These are phyloP conservation scores for Alopecurus myosuroides DNA, from an alignment of 176 grass and related monocot genomes.

Conservation along the genomic window DNA sequence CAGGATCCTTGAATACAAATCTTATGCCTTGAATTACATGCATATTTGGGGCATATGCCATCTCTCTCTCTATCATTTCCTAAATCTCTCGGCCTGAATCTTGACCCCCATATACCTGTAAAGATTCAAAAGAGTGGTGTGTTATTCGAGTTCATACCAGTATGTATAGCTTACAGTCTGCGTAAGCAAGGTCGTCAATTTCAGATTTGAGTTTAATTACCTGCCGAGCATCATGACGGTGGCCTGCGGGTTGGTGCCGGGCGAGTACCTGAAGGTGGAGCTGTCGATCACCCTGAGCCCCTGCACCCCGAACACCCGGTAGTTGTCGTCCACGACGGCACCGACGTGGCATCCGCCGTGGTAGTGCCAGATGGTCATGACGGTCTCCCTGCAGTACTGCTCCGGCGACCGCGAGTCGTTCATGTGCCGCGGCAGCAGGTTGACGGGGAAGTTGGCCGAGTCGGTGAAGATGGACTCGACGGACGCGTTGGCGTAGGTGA, in stretches of 20 bases:
- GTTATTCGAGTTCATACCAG: background rate
- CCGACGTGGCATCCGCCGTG: conserved; percentile 76
- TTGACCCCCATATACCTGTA: conserved; percentile 71
- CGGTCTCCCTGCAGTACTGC: conserved; percentile 77
- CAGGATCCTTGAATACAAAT: conserved; percentile 2
- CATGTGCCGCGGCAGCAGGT: conserved; percentile 56
- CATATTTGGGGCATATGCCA: background rate
- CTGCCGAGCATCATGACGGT: conserved; percentile 96
- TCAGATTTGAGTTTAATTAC: conserved; percentile 24
- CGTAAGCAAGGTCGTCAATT: background rate
- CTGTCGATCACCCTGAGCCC: conserved; percentile 71
- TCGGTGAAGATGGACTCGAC: conserved; percentile 49
- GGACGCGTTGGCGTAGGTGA: conserved; percentile 51
- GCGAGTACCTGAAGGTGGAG: conserved; percentile 67
- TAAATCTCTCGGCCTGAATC: conserved; percentile 61
- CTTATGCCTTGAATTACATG: background rate
- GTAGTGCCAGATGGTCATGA: conserved; percentile 93
- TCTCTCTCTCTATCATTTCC: conserved; percentile 20
- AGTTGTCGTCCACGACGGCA: conserved; percentile 67
- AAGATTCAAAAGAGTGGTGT: background rate
- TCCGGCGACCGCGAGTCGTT: conserved; percentile 62
- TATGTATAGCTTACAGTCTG: background rate
- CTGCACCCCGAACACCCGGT: conserved; percentile 56
- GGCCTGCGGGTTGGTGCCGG: conserved; percentile 84
- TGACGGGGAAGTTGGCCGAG: conserved; percentile 55